phyloP scores from a whole-genome alignment of 371 early-diverging fungal species.

The Lichtheimia hyalospora region DNA sequence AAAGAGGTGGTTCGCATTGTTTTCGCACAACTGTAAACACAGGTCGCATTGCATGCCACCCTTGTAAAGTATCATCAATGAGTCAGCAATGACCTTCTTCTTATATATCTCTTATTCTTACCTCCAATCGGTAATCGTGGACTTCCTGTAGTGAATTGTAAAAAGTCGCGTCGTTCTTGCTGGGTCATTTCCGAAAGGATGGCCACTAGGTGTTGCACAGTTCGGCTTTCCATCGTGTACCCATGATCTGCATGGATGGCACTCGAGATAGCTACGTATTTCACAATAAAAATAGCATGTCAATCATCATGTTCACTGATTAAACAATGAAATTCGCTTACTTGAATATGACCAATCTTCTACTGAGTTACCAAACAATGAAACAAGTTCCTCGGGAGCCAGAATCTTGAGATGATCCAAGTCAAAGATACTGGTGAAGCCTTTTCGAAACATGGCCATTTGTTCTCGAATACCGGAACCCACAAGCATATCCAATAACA shows the following conservation, averaged over 20 bases:
- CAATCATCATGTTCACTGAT: neutral
- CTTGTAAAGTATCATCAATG: slow-evolving; percentile 26
- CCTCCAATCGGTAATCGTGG: slow-evolving; percentile 85
- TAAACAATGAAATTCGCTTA: slow-evolving; percentile 23
- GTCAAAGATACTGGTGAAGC: slow-evolving; percentile 78
- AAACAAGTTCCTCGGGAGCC: slow-evolving; percentile 67
- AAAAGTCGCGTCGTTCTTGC: slow-evolving; percentile 69
- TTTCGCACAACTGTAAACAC: slow-evolving; percentile 80
- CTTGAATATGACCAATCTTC: slow-evolving; percentile 80
- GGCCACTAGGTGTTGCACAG: slow-evolving; percentile 61
- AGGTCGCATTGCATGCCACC: slow-evolving; percentile 74
- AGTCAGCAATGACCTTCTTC: neutral
- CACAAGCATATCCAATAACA: slow-evolving; percentile 64
- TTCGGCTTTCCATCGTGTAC: slow-evolving; percentile 68
- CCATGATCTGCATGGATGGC: slow-evolving; percentile 87
- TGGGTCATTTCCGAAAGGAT: slow-evolving; percentile 63
- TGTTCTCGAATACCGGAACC: slow-evolving; percentile 69
- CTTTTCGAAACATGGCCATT: slow-evolving; percentile 71
- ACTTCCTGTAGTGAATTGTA: slow-evolving; percentile 89
- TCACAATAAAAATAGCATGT: slow-evolving; percentile 3
- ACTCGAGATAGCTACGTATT: slow-evolving; percentile 53
- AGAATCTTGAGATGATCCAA: slow-evolving; percentile 67
- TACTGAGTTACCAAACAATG: slow-evolving; percentile 63
- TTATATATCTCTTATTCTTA: neutral
- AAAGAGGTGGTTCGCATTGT: slow-evolving; percentile 50